These are phyloP conservation scores for Coffea eugenioides DNA, from an alignment of 257 asterid species.

Conservation along the genomic window DNA sequence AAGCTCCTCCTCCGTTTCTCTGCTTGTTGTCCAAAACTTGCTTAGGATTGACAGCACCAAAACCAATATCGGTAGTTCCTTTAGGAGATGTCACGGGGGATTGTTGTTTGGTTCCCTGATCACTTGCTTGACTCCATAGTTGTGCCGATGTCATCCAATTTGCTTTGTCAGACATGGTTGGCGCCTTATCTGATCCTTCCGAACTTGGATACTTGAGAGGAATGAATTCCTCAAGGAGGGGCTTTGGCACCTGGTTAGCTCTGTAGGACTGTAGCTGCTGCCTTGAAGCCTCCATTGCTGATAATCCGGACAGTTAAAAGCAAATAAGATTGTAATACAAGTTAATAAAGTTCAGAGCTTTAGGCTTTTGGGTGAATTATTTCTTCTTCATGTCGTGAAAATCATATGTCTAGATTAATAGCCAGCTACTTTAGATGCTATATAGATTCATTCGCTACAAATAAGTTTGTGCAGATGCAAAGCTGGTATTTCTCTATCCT, in stretches of 20 bases:
- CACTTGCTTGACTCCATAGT: constrained; percentile 76
- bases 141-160: constrained; percentile 97
- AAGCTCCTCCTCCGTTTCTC: constrained; percentile 66
- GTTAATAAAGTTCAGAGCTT: not conserved
- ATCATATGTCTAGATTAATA: not conserved
- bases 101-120: constrained; percentile 28
- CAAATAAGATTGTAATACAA: not conserved
- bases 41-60: constrained; percentile 30
- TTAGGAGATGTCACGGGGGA: constrained; percentile 29
- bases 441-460: not conserved
- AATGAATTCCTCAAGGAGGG: constrained; percentile 85
- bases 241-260: constrained; percentile 44
- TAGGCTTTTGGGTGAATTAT: not conserved
- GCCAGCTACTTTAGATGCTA: not conserved
- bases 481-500: constrained; percentile 18
- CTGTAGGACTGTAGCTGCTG: constrained; percentile 69
- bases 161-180: constrained; percentile 48
- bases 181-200: constrained; percentile 29
- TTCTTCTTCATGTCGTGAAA: not conserved
- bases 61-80: constrained; percentile 37
- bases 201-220: constrained; percentile 49
- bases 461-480: constrained; percentile 24
- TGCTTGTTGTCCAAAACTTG: constrained; percentile 46
- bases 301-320: not conserved
- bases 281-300: constrained; percentile 91